Percentiles rank a stretch among this genome's conserved stretches.
Conservation (phyloP, 257 asterid species). For the Anisodus acutangulus region DNA sequence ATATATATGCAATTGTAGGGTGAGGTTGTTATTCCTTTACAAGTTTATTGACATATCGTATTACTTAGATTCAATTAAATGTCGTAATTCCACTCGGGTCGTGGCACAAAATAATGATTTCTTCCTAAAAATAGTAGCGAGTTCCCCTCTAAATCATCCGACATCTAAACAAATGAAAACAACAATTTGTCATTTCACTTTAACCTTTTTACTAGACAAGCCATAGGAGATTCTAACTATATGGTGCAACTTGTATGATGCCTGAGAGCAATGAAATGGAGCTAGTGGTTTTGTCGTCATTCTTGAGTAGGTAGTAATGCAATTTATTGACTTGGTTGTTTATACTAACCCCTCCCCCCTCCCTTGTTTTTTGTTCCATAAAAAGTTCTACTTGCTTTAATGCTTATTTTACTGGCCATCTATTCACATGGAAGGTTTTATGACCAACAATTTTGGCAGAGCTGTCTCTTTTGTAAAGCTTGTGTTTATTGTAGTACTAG, state of each 20-base stretch:
- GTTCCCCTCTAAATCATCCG: background rate
- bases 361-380: background rate
- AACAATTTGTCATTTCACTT: background rate
- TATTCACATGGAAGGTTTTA: background rate
- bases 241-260: background rate
- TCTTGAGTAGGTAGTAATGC: background rate
- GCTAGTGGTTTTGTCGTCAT: background rate
- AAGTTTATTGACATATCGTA: slow-evolving; percentile 19
- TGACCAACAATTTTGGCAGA: background rate
- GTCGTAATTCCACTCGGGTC: background rate
- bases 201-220: too few species aligned
- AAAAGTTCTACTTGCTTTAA: too few species aligned
- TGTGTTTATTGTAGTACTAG: background rate
- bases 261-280: background rate
- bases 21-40: background rate
- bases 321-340: background rate
- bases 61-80: background rate
- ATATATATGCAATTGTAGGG: background rate
- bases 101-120: slow-evolving; percentile 11
- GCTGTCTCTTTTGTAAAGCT: background rate
- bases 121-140: background rate
- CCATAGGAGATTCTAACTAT: background rate
- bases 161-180: background rate
- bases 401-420: too few species aligned
- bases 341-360: too few species aligned